Base-by-base conservation (phyloP, 2,329 filamentous ascomycete species). In the Penicillium hesseltinei region DNA sequence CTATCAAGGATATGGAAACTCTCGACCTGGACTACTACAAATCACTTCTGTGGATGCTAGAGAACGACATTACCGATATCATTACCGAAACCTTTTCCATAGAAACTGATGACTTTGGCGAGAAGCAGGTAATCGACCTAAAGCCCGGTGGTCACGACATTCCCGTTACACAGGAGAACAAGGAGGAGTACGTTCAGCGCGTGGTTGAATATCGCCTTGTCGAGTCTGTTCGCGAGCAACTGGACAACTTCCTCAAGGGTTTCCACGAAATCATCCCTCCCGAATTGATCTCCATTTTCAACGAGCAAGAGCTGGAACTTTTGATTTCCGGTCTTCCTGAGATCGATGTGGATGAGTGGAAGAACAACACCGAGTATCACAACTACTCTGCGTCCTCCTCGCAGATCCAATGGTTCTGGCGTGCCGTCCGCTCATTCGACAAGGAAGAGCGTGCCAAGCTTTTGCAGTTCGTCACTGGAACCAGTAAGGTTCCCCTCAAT, bases 381-480 rank as follows among this genome's bases (percentile, higher is more conserved):
- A 97, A 97, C 76, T 99, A 99, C 79, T 91, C 86, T 5, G 88
- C 91, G 33, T 93, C 92, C 0, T 97, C 94, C 3, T 90, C 91
- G 44, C 95, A 99, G 73, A 96, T 99, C 58, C 92, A 97, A 74
- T 99, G 94, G 94, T 99, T 99, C 85, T 99, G 94, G 94, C 89
- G 95, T 69, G 94, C 94, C 27, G 87, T 99, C 43, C 88, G 94
- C 67, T 96, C 92, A 5, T 99, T 97, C 71, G 95, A 97, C 80
- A 97, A 97, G 79, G 95, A 99, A 79, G 95, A 99, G 78, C 90
- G 91, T 59, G 94, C 94, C 67, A 99, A 99, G 77, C 81, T 99
- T 61, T 83, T 99, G 44, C 94, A 99, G 71, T 99, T 99, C 74
- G 94, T 99, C 65, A 99, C 95, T 1, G 94, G 94, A 73, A 99